phyloP scores from a whole-genome alignment of 2,329 filamentous ascomycete species.

The Clonostachys byssicola region DNA sequence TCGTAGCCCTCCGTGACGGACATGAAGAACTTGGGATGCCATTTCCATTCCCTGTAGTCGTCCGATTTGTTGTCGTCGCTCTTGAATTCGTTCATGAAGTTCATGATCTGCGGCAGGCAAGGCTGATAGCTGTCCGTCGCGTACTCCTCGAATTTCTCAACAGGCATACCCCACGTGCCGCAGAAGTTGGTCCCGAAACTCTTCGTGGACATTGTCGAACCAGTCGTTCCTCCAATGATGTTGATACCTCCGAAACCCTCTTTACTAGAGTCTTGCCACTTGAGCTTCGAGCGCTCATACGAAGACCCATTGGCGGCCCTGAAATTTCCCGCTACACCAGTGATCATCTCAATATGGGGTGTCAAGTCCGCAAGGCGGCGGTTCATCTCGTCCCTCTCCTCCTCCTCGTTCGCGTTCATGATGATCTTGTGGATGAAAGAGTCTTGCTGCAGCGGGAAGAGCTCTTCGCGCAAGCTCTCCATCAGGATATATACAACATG shows the following conservation, averaged over 20 bases:
- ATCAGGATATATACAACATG: conserved; percentile 27
- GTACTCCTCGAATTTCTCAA: conserved; percentile 27
- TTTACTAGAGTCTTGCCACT: conserved; percentile 8
- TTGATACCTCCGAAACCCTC: conserved; percentile 25
- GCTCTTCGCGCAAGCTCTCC: conserved; percentile 20
- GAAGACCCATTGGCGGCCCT: conserved; percentile 5
- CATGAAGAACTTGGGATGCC: conserved; percentile 9
- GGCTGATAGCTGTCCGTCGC: conserved; percentile 29
- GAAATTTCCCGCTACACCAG: conserved; percentile 10
- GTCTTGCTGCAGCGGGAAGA: conserved; percentile 26
- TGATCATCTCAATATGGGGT: conserved; percentile 13
- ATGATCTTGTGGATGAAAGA: conserved; percentile 18
- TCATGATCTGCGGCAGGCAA: conserved; percentile 20
- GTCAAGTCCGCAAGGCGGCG: conserved; percentile 13
- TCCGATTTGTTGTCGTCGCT: conserved; percentile 1
- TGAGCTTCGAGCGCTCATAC: background rate
- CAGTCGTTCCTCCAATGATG: conserved; percentile 20
- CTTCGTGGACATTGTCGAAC: conserved; percentile 27
- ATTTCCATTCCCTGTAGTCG: conserved; percentile 8
- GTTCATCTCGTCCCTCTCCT: conserved; percentile 15
- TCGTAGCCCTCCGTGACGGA: conserved; percentile 10
- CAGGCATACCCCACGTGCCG: conserved; percentile 23
- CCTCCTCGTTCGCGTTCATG: conserved; percentile 10
- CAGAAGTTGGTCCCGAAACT: conserved; percentile 25
- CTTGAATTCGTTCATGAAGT: conserved; percentile 10